Percentiles rank a stretch among this genome's conserved stretches.
These are phyloP conservation scores for Ophiosphaerella korrae DNA, from an alignment of 2,329 filamentous ascomycete genomes.

Conservation along the genomic window DNA sequence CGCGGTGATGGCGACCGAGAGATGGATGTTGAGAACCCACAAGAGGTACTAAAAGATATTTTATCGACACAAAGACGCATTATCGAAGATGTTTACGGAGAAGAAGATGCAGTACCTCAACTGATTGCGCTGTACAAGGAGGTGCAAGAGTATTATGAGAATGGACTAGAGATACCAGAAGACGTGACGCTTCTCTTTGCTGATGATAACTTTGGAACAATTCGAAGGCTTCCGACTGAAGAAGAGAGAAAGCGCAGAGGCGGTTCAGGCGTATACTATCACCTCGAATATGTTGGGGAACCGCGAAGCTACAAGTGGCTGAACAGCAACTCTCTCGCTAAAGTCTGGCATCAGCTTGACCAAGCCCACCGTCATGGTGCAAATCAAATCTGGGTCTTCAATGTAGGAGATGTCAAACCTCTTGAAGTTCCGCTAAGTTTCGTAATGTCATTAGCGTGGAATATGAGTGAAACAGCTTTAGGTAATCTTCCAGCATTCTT, in stretches of 20 bases:
- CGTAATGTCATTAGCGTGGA: constrained; percentile 12
- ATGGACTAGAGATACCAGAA: constrained; percentile 8
- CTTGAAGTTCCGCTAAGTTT: constrained; percentile 11
- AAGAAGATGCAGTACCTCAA: constrained; percentile 2
- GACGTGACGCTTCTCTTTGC: constrained; percentile 16
- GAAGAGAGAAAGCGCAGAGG: constrained; percentile 6
- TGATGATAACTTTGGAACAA: constrained; percentile 17
- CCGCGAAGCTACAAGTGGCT: constrained; percentile 19
- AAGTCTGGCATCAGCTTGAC: constrained; percentile 5
- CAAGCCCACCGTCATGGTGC: constrained; percentile 4
- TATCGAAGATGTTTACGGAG: constrained; percentile 4
- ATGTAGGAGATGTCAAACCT: constrained; percentile 18
- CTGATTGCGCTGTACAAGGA: constrained; percentile 14
- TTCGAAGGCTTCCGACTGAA: constrained; percentile 8
- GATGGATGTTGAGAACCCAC: constrained; percentile 10
- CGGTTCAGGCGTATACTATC: constrained; percentile 14
- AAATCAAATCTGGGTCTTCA: constrained; percentile 15
- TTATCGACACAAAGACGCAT: constrained; percentile 7
- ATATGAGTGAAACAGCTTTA: not conserved
- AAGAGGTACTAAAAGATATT: constrained; percentile 6
- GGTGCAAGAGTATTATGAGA: constrained; percentile 15
- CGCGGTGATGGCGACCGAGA: constrained; percentile 9
- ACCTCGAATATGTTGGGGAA: constrained; percentile 17
- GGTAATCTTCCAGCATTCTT: constrained; percentile 5
- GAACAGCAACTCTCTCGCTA: constrained; percentile 13